Percentiles rank a stretch among this genome's conserved stretches.
Evolutionary conservation across 345 rosid species (phyloP).

Genomic region (Syzygium grande): DNA sequence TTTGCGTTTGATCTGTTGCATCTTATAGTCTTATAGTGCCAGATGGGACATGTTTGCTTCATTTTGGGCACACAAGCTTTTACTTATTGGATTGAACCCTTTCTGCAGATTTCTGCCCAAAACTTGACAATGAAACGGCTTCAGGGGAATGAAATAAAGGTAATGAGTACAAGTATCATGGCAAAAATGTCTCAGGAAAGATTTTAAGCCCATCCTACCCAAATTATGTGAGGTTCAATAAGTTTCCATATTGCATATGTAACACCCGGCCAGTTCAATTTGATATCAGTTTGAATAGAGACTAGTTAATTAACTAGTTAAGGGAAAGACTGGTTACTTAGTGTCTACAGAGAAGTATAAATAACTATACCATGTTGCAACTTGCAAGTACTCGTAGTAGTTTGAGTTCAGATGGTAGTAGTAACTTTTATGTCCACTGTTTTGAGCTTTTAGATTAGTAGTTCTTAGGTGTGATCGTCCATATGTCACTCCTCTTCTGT

Average conservation of each 20-base stretch:
- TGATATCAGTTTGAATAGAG: neutral
- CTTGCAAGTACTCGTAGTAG: neutral
- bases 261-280: neutral
- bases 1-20: neutral
- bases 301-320: neutral
- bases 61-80: neutral
- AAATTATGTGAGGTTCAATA: neutral
- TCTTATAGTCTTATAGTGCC: neutral
- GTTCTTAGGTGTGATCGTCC: neutral
- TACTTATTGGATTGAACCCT: neutral
- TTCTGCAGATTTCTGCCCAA: constrained; percentile 67
- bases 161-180: constrained; percentile 3
- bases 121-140: constrained; percentile 86
- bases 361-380: neutral
- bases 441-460: neutral
- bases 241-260: neutral
- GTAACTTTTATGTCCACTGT: neutral
- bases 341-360: neutral
- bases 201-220: neutral
- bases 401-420: neutral
- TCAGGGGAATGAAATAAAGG: constrained; percentile 87
- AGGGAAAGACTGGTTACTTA: neutral
- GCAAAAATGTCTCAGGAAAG: neutral
- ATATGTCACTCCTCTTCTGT: neutral
- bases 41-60: neutral